These are phyloP conservation scores for Ceratocystis diversiconidia DNA, from an alignment of 2,329 filamentous ascomycete genomes.

Conservation along the genomic window DNA sequence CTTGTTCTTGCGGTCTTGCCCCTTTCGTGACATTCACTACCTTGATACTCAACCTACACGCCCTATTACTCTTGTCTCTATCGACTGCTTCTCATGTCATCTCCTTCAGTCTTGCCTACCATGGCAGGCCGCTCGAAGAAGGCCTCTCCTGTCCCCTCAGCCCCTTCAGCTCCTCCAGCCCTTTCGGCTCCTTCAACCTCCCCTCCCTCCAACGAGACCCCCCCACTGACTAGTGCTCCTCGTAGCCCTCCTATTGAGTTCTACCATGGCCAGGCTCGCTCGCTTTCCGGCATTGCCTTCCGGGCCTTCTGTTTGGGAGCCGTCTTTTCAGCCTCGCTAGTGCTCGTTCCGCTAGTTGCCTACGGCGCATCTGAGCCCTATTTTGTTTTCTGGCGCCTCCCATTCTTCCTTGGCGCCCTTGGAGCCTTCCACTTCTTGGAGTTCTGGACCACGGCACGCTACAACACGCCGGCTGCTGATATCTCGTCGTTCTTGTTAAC, in stretches of 20 bases:
- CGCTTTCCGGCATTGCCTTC: constrained; percentile 44
- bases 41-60: too few relatives aligned
- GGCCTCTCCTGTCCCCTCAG: not conserved
- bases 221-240: not conserved
- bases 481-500: constrained; percentile 69
- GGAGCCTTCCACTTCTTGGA: constrained; percentile 89
- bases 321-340: constrained; percentile 27
- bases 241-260: constrained; percentile 22
- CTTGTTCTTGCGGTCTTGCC: not conserved
- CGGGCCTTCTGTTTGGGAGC: constrained; percentile 42
- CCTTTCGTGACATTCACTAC: not conserved
- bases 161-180: not conserved
- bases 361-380: constrained; percentile 22
- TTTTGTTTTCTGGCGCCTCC: constrained; percentile 41
- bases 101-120: too few relatives aligned
- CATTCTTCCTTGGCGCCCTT: constrained; percentile 55
- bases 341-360: constrained; percentile 21
- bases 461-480: constrained; percentile 61
- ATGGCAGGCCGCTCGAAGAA: too few relatives aligned
- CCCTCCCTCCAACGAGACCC: not conserved
- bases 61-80: too few relatives aligned
- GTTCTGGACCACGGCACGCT: constrained; percentile 76
- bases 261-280: constrained; percentile 37
- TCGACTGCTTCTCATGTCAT: too few relatives aligned
- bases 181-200: not conserved